phyloP scores from a whole-genome alignment of 2,329 filamentous ascomycete species.

The Aspergillus thermomutatus region DNA sequence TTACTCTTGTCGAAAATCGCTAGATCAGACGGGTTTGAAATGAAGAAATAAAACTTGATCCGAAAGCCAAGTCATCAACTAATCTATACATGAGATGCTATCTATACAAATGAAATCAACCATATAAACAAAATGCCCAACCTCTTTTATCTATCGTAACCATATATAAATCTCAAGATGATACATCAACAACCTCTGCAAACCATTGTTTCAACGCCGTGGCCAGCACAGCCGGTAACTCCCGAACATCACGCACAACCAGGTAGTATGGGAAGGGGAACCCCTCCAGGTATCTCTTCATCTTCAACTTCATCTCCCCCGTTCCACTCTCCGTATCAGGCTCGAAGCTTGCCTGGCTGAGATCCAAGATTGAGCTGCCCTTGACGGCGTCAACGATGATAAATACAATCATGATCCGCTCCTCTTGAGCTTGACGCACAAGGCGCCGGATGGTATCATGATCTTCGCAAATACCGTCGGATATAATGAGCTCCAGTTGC shows the following conservation, averaged over 20 bases:
- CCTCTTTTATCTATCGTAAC: slow-evolving; percentile 13
- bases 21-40: too few relatives aligned
- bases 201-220: slow-evolving; percentile 95
- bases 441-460: slow-evolving; percentile 80
- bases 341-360: slow-evolving; percentile 82
- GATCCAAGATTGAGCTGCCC: slow-evolving; percentile 67
- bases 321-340: slow-evolving; percentile 57
- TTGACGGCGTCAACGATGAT: slow-evolving; percentile 78
- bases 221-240: slow-evolving; percentile 83
- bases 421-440: slow-evolving; percentile 82
- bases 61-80: background rate
- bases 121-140: slow-evolving; percentile 5
- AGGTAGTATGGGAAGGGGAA: slow-evolving; percentile 98
- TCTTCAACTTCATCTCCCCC: slow-evolving; percentile 66
- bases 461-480: slow-evolving; percentile 87
- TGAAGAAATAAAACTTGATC: background rate
- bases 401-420: slow-evolving; percentile 97
- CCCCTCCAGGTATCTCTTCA: slow-evolving; percentile 87
- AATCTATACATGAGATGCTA: background rate
- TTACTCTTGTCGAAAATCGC: background rate
- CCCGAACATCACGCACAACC: slow-evolving; percentile 86
- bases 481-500: slow-evolving; percentile 92
- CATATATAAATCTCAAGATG: slow-evolving; percentile 25
- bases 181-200: slow-evolving; percentile 60
- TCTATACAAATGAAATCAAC: background rate